Evolutionary conservation across 805 yeast genomes (phyloP).

Genomic region (Yamadazyma ubonensis): DNA sequence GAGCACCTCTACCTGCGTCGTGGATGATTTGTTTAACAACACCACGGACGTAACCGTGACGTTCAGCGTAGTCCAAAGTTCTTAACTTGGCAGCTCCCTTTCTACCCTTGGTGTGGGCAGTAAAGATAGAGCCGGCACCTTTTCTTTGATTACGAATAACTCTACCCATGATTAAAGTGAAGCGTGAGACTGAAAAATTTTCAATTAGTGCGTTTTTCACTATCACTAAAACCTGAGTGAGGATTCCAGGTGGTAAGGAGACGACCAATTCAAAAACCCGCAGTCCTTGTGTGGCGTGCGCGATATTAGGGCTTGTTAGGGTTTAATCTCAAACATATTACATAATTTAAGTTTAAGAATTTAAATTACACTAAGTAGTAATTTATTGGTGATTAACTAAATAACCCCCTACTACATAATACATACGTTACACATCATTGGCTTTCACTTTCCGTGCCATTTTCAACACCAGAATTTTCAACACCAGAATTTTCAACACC

Average conservation of each 20-base stretch:
- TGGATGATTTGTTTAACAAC: constrained; percentile 97
- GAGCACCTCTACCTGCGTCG: constrained; percentile 99
- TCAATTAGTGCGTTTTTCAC: constrained; percentile 2
- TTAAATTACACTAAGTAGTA: background rate
- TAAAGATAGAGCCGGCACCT: constrained; percentile 99
- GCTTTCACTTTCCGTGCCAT: too few relatives aligned
- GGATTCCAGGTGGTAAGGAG: background rate
- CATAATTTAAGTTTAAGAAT: background rate
- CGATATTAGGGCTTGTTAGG: constrained; percentile 1
- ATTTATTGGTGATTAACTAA: constrained; percentile 1
- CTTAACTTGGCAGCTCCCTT: constrained; percentile 99
- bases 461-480: constrained; percentile 17
- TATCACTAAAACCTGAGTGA: background rate
- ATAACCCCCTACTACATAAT: constrained; percentile 1
- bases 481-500: constrained; percentile 9
- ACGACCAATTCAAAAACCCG: background rate
- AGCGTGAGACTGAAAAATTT: constrained; percentile 6
- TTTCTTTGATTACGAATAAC: constrained; percentile 99
- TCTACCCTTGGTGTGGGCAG: constrained; percentile 99
- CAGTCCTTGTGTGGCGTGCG: constrained; percentile 1
- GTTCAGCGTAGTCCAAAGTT: constrained; percentile 98
- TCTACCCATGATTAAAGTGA: constrained; percentile 62
- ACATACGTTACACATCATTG: constrained; percentile 2
- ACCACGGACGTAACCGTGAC: constrained; percentile 99
- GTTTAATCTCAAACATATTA: background rate